Percentiles rank a stretch among this genome's conserved stretches.
Conservation (phyloP, 2,329 filamentous ascomycete species). For the Nemania abortiva region DNA sequence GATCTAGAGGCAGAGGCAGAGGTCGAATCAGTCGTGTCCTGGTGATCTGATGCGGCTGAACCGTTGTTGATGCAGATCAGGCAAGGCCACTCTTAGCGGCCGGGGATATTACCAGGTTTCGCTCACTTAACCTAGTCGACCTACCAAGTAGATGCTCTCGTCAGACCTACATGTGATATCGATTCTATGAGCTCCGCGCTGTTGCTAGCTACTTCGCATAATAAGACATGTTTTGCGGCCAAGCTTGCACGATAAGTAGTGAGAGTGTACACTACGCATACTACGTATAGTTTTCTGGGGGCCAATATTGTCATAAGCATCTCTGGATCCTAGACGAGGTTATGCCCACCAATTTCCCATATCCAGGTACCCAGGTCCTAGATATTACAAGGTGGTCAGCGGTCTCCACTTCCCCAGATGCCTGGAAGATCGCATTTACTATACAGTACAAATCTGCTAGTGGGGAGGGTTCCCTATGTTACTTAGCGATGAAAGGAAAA, state of each 20-base stretch:
- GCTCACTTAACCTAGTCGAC: neutral
- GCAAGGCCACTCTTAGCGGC: slow-evolving; percentile 11
- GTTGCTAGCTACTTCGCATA: neutral
- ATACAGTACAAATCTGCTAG: neutral
- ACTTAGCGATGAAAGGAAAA: slow-evolving; percentile 13
- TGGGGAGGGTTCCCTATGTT: neutral
- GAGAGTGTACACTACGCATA: neutral
- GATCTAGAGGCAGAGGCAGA: neutral
- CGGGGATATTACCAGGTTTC: slow-evolving; percentile 7
- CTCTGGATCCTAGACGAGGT: neutral
- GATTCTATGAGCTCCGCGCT: slow-evolving; percentile 21
- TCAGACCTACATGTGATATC: slow-evolving; percentile 32
- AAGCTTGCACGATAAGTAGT: neutral
- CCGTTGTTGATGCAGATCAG: slow-evolving; percentile 5
- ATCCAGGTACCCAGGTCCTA: neutral
- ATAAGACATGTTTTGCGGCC: neutral
- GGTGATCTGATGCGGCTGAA: slow-evolving; percentile 32
- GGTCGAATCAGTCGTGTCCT: neutral
- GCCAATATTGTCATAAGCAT: neutral
- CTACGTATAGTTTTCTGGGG: neutral
- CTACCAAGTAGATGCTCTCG: slow-evolving; percentile 16
- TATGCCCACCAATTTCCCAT: neutral
- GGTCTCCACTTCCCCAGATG: slow-evolving; percentile 33
- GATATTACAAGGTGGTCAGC: neutral
- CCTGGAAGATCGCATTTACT: slow-evolving; percentile 8